A percentile compares a stretch with the other conserved stretches of the same genome.
These are phyloP conservation scores for Cyberlindnera americana DNA, from an alignment of 805 yeast genomes.

Conservation along the genomic window DNA sequence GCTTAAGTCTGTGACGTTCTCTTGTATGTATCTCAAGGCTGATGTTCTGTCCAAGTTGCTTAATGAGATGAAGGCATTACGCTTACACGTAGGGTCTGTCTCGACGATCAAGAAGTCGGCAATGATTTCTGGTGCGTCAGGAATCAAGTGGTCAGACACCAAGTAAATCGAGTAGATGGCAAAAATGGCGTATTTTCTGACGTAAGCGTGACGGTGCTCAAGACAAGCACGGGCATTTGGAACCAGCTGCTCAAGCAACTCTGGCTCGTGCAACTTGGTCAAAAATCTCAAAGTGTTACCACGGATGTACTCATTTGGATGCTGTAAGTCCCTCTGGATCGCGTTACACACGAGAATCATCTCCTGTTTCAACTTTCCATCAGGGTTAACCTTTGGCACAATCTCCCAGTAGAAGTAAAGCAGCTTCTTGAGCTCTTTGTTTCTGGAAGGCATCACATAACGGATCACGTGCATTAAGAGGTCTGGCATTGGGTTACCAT, in stretches of 20 bases:
- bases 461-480: constrained; percentile 95
- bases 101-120: constrained; percentile 72
- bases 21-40: constrained; percentile 79
- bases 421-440: constrained; percentile 87
- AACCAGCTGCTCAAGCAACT: constrained; percentile 89
- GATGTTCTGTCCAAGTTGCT: constrained; percentile 79
- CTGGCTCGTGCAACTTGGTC: constrained; percentile 87
- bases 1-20: constrained; percentile 55
- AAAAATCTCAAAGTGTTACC: constrained; percentile 93
- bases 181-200: constrained; percentile 93
- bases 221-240: constrained; percentile 89
- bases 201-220: constrained; percentile 96
- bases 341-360: constrained; percentile 99
- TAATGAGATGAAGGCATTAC: constrained; percentile 91
- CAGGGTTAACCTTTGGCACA: constrained; percentile 83
- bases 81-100: constrained; percentile 88
- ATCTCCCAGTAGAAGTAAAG: constrained; percentile 97
- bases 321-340: constrained; percentile 94
- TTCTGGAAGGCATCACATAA: constrained; percentile 93
- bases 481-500: constrained; percentile 90
- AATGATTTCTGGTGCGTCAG: constrained; percentile 91
- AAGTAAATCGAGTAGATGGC: constrained; percentile 80
- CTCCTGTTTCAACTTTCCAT: constrained; percentile 94
- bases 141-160: constrained; percentile 82
- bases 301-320: constrained; percentile 94